Base-by-base conservation (phyloP, 1,284 basidiomycete species). In the Ceratorhiza oryzae-sativae region DNA sequence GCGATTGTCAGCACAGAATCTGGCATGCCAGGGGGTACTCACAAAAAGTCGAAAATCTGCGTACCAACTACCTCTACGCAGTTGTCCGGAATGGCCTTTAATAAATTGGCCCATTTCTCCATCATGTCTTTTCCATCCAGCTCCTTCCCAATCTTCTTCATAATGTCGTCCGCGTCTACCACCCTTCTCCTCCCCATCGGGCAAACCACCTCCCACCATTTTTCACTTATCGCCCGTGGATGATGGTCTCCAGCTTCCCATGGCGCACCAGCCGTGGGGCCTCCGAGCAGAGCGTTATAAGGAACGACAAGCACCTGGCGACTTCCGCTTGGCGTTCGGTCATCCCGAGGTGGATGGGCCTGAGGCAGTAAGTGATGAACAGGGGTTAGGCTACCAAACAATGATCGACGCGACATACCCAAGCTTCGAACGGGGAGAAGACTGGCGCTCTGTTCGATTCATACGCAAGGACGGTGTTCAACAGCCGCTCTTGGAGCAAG, bases 201-300 rank as follows among this genome's bases (percentile, higher is more conserved):
- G 75, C 85, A 87, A 0, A 83, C 78, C 60, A 75, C 67, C 4
- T 81, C 73, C 72, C 81, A 87, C 74, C 81, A 82, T n/a, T 83
- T 58, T 41, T 77, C 76, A 13, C 77, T 78, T 9, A 84, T 80
- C 5, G 82, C 77, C 8, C 79, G 78, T 9, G 83, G 83, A 0
- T 79, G 77, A 18, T 71, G n/a, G 45, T 80, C 80, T 5, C 77
- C 75, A 0, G 74, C 60, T 73, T 73, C 65, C 77, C 78, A 82
- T 2, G 83, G 80, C 0, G 84, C 87, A 2, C 88, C 88, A 1
- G 85, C 84, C 0, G 85, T 81, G 0, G 87, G 86, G 0, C 88
- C 83, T 79, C 71, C 72, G 15, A 90, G 80, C 71, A 88, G 84
- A 0, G 87, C 86, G 30, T 87, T 86, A 23, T 48, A 70, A 15